Evolutionary conservation across 768 basidiomycete species (phyloP), one percentile per base, ranked within the genome.

Genomic region (Pisolithus tinctorius): DNA sequence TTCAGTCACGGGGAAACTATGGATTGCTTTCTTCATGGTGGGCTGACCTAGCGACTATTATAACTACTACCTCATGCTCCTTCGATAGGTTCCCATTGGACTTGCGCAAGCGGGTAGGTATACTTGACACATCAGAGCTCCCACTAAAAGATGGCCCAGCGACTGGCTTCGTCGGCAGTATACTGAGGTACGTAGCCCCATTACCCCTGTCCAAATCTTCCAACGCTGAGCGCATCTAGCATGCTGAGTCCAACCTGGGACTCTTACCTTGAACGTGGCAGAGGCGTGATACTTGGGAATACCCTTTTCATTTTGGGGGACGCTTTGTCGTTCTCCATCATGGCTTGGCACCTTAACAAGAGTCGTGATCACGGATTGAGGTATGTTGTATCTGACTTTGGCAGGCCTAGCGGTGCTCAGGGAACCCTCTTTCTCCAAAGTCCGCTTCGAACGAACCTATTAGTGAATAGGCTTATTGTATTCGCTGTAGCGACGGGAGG

Each of bases 221-320:
- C 31, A 9, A 51, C 31, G 6, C 25, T 11, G 9, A 27, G 39
- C 47, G 10, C 11, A 6, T 5, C 20, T 7, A 52, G 51, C 26
- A 31, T 48, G 38, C 20, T 52, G 2, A 31, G 11, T 14, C 29
- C 37, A 16, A 41, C 51, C 2, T 52, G 51, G 51, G 16, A 38
- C 9, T 14, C 29, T 14, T 52, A 47, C 31, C 38, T 47, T 4
- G 27, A 36, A 17, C n/a, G 34, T n/a, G 13, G 29, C 17, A 52
- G 31, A 16, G 13, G 2, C 13, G 2, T 52, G n/a, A 52, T 52
- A 14, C 40, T 52, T 9, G 20, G 26, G 6, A 52, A 52, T 20
- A 9, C 23, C 14, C 51, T 52, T 14, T 52, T 52, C 41, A 48
- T 52, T 46, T 8, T 52, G n/a, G 51, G 51, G n/a, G 51, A 52